A percentile compares a stretch with the other conserved stretches of the same genome.
These are phyloP conservation scores for Allium cepa DNA, from an alignment of 106 monocot species.

Conservation along the genomic window DNA sequence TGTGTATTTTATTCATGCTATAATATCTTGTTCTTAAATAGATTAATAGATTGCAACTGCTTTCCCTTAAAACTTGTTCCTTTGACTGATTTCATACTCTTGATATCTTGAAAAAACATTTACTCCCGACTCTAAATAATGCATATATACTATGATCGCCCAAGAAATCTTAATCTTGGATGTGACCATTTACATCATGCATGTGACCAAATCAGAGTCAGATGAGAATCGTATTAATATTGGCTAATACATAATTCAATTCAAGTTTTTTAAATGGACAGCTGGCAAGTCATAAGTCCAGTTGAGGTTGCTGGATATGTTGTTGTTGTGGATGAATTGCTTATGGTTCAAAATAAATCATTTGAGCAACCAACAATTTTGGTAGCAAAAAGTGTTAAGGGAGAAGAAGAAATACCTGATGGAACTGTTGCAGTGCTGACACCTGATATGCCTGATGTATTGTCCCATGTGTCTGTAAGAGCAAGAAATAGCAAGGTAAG, in stretches of 20 bases:
- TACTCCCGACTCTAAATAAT: no score
- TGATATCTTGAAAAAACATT: no score
- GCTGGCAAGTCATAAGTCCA: slow-evolving; percentile 98
- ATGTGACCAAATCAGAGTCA: not conserved
- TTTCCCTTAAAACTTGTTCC: no score
- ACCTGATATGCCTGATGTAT: slow-evolving; percentile 98
- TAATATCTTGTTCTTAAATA: no score
- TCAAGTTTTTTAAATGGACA: slow-evolving; percentile 14
- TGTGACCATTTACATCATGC: no score
- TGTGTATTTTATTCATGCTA: no score
- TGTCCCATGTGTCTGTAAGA: slow-evolving; percentile 94
- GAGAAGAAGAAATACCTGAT: slow-evolving; percentile 98
- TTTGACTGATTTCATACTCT: no score
- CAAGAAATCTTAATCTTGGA: no score
- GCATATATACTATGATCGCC: no score
- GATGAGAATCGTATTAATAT: not conserved
- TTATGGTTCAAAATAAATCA: slow-evolving; percentile 72
- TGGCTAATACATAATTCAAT: not conserved
- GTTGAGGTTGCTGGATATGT: slow-evolving; percentile 88
- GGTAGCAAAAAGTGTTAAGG: slow-evolving; percentile 83
- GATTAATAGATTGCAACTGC: no score
- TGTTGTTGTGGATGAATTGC: slow-evolving; percentile 61
- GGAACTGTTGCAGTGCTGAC: slow-evolving; percentile 92
- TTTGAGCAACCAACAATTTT: slow-evolving; percentile 80
- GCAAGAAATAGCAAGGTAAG: slow-evolving; percentile 96